A percentile compares a stretch with the other conserved stretches of the same genome.
These are phyloP conservation scores for Phytopythium montanum DNA, from an alignment of 352 stramenopile species.

Conservation along the genomic window DNA sequence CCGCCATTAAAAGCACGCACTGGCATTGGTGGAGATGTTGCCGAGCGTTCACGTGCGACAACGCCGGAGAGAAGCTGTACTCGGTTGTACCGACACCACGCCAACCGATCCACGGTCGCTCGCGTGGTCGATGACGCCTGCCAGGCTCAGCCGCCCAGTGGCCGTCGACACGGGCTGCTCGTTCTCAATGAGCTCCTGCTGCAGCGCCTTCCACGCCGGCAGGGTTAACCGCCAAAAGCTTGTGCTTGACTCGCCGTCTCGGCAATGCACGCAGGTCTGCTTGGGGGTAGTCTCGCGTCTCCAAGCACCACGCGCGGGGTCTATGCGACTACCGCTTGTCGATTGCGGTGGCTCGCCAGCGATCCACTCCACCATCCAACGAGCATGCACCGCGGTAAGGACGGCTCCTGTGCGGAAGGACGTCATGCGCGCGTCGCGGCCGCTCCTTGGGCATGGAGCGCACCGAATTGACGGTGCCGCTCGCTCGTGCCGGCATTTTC, in stretches of 20 bases:
- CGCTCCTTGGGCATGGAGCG: too few species aligned
- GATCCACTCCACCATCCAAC: neutral
- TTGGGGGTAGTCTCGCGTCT: neutral
- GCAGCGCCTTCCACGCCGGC: constrained; percentile 17
- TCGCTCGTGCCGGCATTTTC: too few species aligned
- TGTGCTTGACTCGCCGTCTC: neutral
- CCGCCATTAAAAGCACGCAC: too few species aligned
- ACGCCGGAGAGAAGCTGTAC: too few species aligned
- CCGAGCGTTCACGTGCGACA: too few species aligned
- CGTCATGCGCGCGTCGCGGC: neutral
- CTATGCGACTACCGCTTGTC: constrained; percentile 1
- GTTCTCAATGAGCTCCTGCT: constrained; percentile 19
- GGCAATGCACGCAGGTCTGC: neutral
- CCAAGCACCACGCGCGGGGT: constrained; percentile 2
- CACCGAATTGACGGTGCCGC: neutral
- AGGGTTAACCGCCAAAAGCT: too few species aligned
- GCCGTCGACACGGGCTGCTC: constrained; percentile 11
- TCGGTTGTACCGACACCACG: neutral
- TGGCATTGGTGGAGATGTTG: too few species aligned
- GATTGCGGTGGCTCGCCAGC: neutral
- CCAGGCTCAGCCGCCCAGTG: neutral
- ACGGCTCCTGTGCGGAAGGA: neutral
- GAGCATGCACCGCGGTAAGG: neutral
- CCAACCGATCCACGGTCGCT: neutral
- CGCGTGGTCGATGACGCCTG: neutral